These are phyloP conservation scores for Xylaria palmicola DNA, from an alignment of 495 filamentous ascomycete species.

Conservation along the genomic window DNA sequence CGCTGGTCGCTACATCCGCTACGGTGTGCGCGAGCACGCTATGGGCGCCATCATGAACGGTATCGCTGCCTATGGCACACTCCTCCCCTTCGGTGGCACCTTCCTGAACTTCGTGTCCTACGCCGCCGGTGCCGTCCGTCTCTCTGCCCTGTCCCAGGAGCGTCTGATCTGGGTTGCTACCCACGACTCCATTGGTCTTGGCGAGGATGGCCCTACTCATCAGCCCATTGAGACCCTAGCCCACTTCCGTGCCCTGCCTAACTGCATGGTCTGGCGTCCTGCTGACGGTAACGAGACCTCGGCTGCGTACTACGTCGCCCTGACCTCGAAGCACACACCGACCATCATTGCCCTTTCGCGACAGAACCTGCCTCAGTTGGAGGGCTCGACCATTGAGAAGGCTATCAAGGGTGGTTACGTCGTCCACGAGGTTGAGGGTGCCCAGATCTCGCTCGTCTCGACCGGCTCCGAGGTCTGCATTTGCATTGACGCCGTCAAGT, in stretches of 20 bases:
- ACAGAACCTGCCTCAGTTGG: conserved; percentile 97
- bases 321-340: conserved; percentile 89
- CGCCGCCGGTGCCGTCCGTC: conserved; percentile 89
- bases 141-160: conserved; percentile 87
- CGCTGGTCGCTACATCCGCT: conserved; percentile 90
- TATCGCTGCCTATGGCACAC: conserved; percentile 89
- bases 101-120: conserved; percentile 99
- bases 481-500: conserved; percentile 85
- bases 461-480: conserved; percentile 96
- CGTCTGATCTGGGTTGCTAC: conserved; percentile 96
- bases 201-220: conserved; percentile 98
- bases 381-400: conserved; percentile 82
- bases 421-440: conserved; percentile 76
- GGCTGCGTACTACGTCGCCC: conserved; percentile 93
- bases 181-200: conserved; percentile 98
- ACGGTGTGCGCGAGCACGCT: conserved; percentile 94
- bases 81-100: conserved; percentile 91
- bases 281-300: conserved; percentile 98
- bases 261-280: conserved; percentile 99
- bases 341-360: conserved; percentile 91
- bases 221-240: conserved; percentile 99
- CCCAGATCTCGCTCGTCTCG: conserved; percentile 85
- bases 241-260: conserved; percentile 98
- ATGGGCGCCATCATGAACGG: conserved; percentile 99
- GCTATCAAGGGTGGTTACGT: conserved; percentile 95